Conservation (phyloP, 2,329 filamentous ascomycete species). For the Hypoxylon sp. region DNA sequence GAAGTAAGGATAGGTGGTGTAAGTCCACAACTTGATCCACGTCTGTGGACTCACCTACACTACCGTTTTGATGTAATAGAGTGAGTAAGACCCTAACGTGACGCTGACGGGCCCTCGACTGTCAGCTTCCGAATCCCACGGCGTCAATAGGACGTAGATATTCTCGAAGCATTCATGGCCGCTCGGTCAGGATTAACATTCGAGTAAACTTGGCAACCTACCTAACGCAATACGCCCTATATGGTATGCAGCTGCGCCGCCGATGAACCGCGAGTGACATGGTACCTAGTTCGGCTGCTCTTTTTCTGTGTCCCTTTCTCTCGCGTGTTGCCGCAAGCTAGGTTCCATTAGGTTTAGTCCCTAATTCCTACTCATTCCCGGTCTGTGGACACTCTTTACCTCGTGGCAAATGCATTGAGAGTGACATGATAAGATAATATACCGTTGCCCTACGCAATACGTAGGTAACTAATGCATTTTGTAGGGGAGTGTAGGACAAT, state of each 20-base stretch:
- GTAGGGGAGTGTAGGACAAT: not conserved
- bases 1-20: not conserved
- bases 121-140: conserved; percentile 10
- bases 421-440: not conserved
- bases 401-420: not conserved
- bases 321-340: not conserved
- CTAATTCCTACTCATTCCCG: not conserved
- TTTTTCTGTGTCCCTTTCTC: not conserved
- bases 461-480: not conserved
- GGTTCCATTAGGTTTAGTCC: not conserved
- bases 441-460: not conserved
- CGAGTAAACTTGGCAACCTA: conserved; percentile 7
- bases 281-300: not conserved
- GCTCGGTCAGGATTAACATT: conserved; percentile 3
- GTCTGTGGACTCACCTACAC: not conserved
- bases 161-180: conserved; percentile 4
- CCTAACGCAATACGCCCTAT: not conserved
- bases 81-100: conserved; percentile 2
- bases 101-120: not conserved
- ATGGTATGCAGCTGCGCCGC: no score
- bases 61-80: not conserved
- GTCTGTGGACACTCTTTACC: not conserved
- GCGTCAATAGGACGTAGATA: conserved; percentile 14
- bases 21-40: not conserved
- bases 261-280: conserved; percentile 1